Percentiles rank a stretch among this genome's conserved stretches.
Conservation (phyloP, 1,284 basidiomycete genomes). For the Sphagnurus paluster region DNA sequence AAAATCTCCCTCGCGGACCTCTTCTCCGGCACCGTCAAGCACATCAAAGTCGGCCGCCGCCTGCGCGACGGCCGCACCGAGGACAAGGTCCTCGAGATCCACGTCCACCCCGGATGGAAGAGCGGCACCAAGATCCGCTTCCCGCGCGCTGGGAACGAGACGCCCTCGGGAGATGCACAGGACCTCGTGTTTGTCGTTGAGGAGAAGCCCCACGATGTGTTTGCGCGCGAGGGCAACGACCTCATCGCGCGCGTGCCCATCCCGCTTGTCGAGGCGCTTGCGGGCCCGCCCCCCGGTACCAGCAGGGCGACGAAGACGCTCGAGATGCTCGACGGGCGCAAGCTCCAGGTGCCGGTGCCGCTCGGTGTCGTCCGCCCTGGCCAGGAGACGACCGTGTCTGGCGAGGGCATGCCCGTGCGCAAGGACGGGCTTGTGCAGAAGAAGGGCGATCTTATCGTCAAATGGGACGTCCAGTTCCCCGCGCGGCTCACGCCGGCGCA, state of each 20-base stretch:
- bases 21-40: constrained; percentile 88
- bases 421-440: constrained; percentile 72
- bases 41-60: constrained; percentile 84
- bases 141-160: constrained; percentile 85
- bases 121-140: constrained; percentile 92
- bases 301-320: constrained; percentile 50
- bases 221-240: constrained; percentile 82
- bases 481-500: constrained; percentile 69
- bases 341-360: constrained; percentile 69
- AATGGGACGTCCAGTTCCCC: constrained; percentile 87
- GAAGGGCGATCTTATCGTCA: constrained; percentile 83
- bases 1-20: constrained; percentile 90
- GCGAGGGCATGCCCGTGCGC: constrained; percentile 91
- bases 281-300: constrained; percentile 41
- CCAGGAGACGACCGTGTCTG: constrained; percentile 66
- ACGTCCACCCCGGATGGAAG: constrained; percentile 87
- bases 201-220: constrained; percentile 82
- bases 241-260: constrained; percentile 65
- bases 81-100: constrained; percentile 90
- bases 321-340: constrained; percentile 78
- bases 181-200: constrained; percentile 91
- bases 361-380: constrained; percentile 77
- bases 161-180: constrained; percentile 70
- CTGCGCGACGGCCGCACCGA: constrained; percentile 74
- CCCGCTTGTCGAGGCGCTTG: constrained; percentile 84